These are phyloP conservation scores for Podila epicladia DNA, from an alignment of 192 early-diverging fungal genomes.

Conservation along the genomic window DNA sequence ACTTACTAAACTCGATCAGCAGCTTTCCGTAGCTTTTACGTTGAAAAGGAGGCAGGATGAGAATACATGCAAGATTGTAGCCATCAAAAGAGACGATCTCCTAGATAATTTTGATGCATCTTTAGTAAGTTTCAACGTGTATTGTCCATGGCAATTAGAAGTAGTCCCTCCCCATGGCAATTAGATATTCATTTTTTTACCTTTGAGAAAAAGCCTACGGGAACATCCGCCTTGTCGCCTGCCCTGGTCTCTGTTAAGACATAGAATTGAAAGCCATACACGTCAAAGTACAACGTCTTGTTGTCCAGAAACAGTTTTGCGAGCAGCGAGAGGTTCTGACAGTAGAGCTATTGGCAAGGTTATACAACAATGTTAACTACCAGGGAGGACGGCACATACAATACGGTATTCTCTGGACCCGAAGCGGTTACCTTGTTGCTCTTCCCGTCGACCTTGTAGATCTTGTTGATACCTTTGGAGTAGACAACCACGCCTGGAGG, in stretches of 20 bases:
- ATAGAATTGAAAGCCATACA: conserved; percentile 95
- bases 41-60: conserved; percentile 89
- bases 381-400: background rate
- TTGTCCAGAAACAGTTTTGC: conserved; percentile 97
- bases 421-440: conserved; percentile 70
- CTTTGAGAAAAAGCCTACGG: conserved; percentile 98
- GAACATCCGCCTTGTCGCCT: conserved; percentile 61
- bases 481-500: conserved; percentile 90
- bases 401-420: background rate
- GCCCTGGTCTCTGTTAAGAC: conserved; percentile 73
- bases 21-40: conserved; percentile 85
- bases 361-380: background rate
- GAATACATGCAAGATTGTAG: conserved; percentile 92
- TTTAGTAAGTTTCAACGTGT: background rate
- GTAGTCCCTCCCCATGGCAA: background rate
- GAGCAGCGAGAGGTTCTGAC: conserved; percentile 93
- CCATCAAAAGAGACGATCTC: conserved; percentile 87
- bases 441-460: conserved; percentile 92
- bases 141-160: background rate
- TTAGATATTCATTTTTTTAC: conserved; percentile 50
- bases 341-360: conserved; percentile 73
- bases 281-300: conserved; percentile 96
- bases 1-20: conserved; percentile 92
- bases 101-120: conserved; percentile 37
- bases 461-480: conserved; percentile 68